Percentiles rank a stretch among this genome's conserved stretches.
Conservation (phyloP, 345 rosid species). For the Pistacia atlantica region DNA sequence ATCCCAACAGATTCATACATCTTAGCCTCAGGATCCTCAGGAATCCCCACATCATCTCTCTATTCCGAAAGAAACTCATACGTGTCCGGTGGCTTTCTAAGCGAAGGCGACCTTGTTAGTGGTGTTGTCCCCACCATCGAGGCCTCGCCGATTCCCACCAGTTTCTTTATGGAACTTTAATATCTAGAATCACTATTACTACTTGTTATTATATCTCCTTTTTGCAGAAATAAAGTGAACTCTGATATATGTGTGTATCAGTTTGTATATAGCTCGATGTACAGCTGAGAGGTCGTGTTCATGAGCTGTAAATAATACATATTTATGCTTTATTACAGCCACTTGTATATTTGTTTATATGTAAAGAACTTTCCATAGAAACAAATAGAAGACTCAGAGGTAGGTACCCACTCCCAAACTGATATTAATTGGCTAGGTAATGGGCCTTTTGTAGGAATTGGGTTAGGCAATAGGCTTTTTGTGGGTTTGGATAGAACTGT, state of each 20-base stretch:
- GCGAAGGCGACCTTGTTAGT: conserved; percentile 46
- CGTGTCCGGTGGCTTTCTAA: conserved; percentile 9
- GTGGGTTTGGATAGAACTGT: no score
- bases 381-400: no score
- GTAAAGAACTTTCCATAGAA: no score
- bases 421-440: no score
- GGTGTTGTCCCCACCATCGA: conserved; percentile 50
- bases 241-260: neutral
- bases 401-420: no score
- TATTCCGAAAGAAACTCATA: conserved; percentile 12
- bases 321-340: no score
- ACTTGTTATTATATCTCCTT: no score
- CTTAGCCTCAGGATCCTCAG: conserved; percentile 23
- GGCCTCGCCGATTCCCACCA: conserved; percentile 39
- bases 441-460: no score
- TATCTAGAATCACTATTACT: neutral
- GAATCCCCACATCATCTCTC: conserved; percentile 6
- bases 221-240: neutral
- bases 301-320: neutral
- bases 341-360: no score
- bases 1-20: conserved; percentile 18
- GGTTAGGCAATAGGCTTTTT: no score
- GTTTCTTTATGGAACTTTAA: neutral
- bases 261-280: neutral
- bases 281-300: neutral